Base-by-base conservation (phyloP, 2,329 filamentous ascomycete genomes). In the Colletotrichum sansevieriae region DNA sequence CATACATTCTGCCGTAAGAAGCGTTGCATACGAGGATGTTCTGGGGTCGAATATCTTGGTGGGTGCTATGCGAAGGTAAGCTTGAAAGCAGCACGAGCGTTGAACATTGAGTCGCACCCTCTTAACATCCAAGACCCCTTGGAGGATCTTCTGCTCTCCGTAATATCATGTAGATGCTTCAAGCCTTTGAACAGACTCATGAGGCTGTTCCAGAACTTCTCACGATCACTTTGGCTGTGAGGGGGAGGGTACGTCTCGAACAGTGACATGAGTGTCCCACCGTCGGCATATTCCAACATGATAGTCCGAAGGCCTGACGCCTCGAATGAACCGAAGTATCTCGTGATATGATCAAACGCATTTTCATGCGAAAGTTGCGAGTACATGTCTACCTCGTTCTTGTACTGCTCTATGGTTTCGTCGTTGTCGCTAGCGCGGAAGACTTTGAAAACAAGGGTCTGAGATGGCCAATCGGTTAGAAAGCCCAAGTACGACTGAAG, bases 21-120 rank as follows among this genome's bases (percentile, higher is more conserved):
- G n/a, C n/a, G 10, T n/a, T 46, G 18, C n/a, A 18, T 6, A 46
- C 44, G 4, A 65, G 10, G 6, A 65, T 65, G 3, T 65, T 65
- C 5, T 65, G 54, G 3, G 62, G 62, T 3, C 54, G 35, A 20
- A 65, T 59, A 1, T 65, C 62, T 18, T 65, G 62, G 15, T 52
- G 44, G 0, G 62, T 64, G 5, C 62, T 63, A 13, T 2, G 29
- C 2, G 1, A 9, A 29, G 29, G 29, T 29, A 8, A 29, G 29
- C 29, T 49, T 18, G 44, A 46, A 46, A 12, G 3, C 22, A 20
- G 7, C 29, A 7, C 29, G 29, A 29, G 6, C 29, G 5, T 25
- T 25, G 25, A 29, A 29, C 29, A 9, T 29, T 8, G 7, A 29
- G 29, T 29, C 29, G 29, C 29, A 46, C 44, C 44, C 44, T 46